Conservation (phyloP, 2,329 filamentous ascomycete genomes). For the Colletotrichum nymphaeae region DNA sequence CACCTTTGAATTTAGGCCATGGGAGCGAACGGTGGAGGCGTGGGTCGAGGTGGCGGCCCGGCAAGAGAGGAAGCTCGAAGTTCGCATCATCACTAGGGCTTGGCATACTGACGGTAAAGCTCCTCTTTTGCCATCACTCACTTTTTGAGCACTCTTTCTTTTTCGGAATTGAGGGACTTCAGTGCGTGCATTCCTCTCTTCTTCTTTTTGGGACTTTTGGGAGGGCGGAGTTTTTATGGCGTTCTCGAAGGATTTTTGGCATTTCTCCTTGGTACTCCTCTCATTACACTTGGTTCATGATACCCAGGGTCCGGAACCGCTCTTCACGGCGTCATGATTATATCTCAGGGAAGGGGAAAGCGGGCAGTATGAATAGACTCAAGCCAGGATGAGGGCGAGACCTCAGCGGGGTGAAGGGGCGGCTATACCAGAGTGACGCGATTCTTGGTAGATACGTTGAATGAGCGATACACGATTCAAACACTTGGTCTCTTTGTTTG, state of each 20-base stretch:
- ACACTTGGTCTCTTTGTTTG: background rate
- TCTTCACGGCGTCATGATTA: background rate
- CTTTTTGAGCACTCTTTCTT: conserved; percentile 4
- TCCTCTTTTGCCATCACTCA: conserved; percentile 29
- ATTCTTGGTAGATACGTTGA: background rate
- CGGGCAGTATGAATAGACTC: background rate
- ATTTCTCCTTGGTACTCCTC: background rate
- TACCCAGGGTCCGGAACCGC: conserved; percentile 11
- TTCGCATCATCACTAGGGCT: background rate
- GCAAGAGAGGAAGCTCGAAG: conserved; percentile 20
- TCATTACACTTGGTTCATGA: conserved; percentile 6
- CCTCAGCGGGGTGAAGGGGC: background rate
- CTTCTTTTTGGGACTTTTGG: background rate
- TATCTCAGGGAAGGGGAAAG: background rate
- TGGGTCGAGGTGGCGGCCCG: conserved; percentile 38
- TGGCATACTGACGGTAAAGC: conserved; percentile 32
- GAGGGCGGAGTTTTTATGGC: background rate
- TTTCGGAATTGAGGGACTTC: background rate
- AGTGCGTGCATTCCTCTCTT: background rate
- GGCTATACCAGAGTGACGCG: background rate
- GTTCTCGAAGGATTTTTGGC: background rate
- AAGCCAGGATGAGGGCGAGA: background rate
- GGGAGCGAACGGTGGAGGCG: conserved; percentile 38
- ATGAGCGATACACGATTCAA: background rate
- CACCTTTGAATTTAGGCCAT: conserved; percentile 39